A percentile compares a stretch with the other conserved stretches of the same genome.
Evolutionary conservation across 2,329 filamentous ascomycete genomes (phyloP).

Genomic region (Xylaria sp.): DNA sequence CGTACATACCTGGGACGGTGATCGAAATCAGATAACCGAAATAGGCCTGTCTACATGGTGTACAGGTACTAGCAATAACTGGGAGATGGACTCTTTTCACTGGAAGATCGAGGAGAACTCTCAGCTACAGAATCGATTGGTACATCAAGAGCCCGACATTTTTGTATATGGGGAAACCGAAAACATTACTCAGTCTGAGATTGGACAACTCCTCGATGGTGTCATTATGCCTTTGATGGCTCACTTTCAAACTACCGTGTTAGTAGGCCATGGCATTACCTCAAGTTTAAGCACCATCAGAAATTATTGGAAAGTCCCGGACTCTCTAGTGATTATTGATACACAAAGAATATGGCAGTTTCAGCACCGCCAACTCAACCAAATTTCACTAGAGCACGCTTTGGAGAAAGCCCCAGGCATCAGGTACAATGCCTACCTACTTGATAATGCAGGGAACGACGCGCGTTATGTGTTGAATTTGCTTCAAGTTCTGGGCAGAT

Average conservation of each 20-base stretch:
- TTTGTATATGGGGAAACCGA: constrained; percentile 3
- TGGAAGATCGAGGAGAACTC: constrained; percentile 8
- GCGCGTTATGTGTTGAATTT: constrained; percentile 5
- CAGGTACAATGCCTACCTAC: background rate
- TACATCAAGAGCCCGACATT: background rate
- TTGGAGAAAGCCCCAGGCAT: background rate
- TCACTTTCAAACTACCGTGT: background rate
- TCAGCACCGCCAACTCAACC: background rate
- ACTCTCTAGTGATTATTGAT: background rate
- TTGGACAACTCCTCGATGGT: background rate
- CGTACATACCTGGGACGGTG: background rate
- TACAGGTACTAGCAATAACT: background rate
- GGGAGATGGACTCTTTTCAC: background rate
- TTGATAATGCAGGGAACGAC: constrained; percentile 19
- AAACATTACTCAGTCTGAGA: background rate
- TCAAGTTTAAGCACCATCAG: background rate
- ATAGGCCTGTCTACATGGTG: constrained; percentile 12
- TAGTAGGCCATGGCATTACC: constrained; percentile 9
- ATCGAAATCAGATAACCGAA: constrained; percentile 3
- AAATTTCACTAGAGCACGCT: constrained; percentile 2
- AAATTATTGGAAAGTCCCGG: constrained; percentile 11
- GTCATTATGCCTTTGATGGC: background rate
- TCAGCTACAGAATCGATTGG: background rate
- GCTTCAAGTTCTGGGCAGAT: background rate
- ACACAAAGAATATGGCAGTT: constrained; percentile 21